Conservation (phyloP, 192 early-diverging fungal genomes). For the Mortierella claussenii region DNA sequence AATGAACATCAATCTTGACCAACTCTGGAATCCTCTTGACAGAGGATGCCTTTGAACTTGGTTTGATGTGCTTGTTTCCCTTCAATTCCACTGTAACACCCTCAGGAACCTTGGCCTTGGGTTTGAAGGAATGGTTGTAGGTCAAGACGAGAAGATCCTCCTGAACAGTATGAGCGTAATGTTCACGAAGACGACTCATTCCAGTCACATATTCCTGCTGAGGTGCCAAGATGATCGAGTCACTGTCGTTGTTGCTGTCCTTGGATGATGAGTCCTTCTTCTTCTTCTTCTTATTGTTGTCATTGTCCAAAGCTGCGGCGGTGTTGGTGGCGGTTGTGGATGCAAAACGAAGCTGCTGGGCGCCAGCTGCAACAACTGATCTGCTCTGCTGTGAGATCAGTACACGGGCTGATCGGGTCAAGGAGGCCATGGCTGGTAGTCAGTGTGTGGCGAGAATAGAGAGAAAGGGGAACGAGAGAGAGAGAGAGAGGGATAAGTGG, state of each 20-base stretch:
- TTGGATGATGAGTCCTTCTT: neutral
- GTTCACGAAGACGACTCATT: conserved; percentile 58
- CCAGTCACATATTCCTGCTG: conserved; percentile 33
- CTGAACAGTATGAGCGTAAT: conserved; percentile 58
- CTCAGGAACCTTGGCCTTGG: conserved; percentile 48
- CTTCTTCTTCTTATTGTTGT: too few relatives aligned
- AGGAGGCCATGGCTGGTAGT: conserved; percentile 14
- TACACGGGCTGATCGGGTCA: conserved; percentile 12
- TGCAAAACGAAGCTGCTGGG: neutral
- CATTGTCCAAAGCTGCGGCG: neutral
- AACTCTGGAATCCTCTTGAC: conserved; percentile 73
- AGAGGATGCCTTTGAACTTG: conserved; percentile 67
- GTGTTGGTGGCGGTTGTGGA: neutral
- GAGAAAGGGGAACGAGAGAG: neutral
- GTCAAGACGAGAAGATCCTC: conserved; percentile 67
- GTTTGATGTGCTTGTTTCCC: conserved; percentile 62
- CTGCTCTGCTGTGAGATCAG: neutral
- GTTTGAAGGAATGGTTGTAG: conserved; percentile 59
- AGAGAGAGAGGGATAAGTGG: neutral
- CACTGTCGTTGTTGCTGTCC: neutral
- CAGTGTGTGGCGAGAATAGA: too few relatives aligned
- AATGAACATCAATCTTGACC: conserved; percentile 82
- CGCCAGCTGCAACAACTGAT: neutral
- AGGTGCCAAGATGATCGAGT: conserved; percentile 4
- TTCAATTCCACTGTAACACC: conserved; percentile 48